Evolutionary conservation across 805 yeast genomes (phyloP).

Genomic region (Limtongozyma cylindracea): DNA sequence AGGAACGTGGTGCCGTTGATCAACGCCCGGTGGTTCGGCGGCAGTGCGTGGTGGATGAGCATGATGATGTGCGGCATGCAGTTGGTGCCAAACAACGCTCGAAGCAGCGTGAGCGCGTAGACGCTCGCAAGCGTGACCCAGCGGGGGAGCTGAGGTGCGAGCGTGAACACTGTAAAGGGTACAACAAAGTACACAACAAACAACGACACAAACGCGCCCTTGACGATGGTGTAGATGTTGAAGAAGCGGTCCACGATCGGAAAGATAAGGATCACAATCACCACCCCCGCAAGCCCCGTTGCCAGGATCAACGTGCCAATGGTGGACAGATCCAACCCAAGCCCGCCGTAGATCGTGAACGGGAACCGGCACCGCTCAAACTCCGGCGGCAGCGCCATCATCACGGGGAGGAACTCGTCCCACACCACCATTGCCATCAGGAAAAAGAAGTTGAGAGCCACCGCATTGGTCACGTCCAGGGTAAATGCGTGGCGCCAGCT

Average conservation of each 20-base stretch:
- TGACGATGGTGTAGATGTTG: slow-evolving; percentile 8
- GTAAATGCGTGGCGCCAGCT: too few species aligned
- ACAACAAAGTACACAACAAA: slow-evolving; percentile 9
- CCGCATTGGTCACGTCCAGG: too few species aligned
- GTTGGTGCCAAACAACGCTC: slow-evolving; percentile 9
- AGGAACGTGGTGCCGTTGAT: slow-evolving; percentile 33
- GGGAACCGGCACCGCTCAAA: slow-evolving; percentile 8
- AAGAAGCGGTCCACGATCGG: slow-evolving; percentile 10
- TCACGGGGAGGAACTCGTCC: slow-evolving; percentile 12
- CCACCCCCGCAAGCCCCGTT: slow-evolving; percentile 12
- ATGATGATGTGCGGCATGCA: slow-evolving; percentile 17
- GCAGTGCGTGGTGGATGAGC: slow-evolving; percentile 26
- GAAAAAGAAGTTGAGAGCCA: slow-evolving; percentile 20
- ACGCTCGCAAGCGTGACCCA: slow-evolving; percentile 8
- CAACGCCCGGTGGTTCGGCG: slow-evolving; percentile 26
- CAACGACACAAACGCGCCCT: slow-evolving; percentile 9
- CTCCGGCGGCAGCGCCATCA: slow-evolving; percentile 8
- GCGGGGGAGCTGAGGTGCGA: slow-evolving; percentile 5
- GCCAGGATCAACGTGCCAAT: slow-evolving; percentile 12
- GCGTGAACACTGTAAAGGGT: slow-evolving; percentile 10
- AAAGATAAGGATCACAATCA: slow-evolving; percentile 8
- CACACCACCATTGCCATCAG: slow-evolving; percentile 9
- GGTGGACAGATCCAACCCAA: slow-evolving; percentile 8
- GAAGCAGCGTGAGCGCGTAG: slow-evolving; percentile 9
- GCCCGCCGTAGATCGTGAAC: slow-evolving; percentile 11